phyloP scores from a whole-genome alignment of 768 basidiomycete species.

The Macrolepiota albuminosa region DNA sequence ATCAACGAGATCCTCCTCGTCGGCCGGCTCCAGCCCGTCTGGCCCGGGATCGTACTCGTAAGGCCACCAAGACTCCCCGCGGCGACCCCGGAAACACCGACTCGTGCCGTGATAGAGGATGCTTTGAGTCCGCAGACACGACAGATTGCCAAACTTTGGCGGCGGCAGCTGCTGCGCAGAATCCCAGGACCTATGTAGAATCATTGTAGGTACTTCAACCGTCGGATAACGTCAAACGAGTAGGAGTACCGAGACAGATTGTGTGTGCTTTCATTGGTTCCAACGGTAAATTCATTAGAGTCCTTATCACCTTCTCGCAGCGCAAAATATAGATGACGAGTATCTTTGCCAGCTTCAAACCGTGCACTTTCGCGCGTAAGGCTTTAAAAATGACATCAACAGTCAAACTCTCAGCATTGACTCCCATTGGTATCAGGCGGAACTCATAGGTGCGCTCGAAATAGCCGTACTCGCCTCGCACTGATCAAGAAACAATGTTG shows the following conservation, averaged over 20 bases:
- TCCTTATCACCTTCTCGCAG: background rate
- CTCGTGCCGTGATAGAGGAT: constrained; percentile 10
- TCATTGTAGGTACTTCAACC: too few relatives aligned
- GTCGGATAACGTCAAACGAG: too few relatives aligned
- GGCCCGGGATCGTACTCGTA: constrained; percentile 66
- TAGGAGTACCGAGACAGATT: background rate
- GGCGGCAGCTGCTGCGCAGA: background rate
- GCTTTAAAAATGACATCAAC: background rate
- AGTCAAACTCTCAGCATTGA: background rate
- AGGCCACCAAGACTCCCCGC: constrained; percentile 43
- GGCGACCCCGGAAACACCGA: constrained; percentile 18
- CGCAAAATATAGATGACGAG: background rate
- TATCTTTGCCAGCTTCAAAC: background rate
- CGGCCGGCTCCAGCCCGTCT: constrained; percentile 50
- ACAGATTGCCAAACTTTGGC: background rate
- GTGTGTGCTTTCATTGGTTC: background rate
- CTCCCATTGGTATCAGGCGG: background rate
- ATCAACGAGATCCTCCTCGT: constrained; percentile 75
- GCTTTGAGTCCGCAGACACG: constrained; percentile 17
- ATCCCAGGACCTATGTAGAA: background rate
- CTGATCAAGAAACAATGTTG: too few relatives aligned
- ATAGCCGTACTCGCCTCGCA: too few relatives aligned
- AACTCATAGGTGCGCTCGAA: too few relatives aligned
- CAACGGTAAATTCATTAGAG: background rate
- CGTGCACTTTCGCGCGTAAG: background rate